Base-by-base conservation (phyloP, 495 filamentous ascomycete genomes). In the Parmelia sp. region DNA sequence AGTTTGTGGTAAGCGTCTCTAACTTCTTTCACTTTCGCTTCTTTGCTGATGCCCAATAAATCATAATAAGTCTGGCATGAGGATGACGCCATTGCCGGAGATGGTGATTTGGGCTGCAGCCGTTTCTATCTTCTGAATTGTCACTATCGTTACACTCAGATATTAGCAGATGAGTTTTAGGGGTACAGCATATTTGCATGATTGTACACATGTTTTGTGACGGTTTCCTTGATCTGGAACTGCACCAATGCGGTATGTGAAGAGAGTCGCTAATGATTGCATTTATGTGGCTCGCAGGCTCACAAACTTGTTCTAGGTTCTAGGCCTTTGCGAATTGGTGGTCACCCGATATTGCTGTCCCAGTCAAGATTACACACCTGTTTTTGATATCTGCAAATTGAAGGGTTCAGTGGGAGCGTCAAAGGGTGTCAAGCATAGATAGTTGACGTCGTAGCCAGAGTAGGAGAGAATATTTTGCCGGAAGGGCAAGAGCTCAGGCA, bases 1-100 rank as follows among this genome's bases (percentile, higher is more conserved):
- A 57, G 42, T 23, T 19, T 57, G 9, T 17, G 55, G 27, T 57
- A 63, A 3, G 61, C 51, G 15, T n/a, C 33, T 23, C 31, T 63
- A 3, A 63, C 29, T 3, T 55, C 61, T 7, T 37, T 23, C 17
- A 45, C 25, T 11, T 37, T 1, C 6, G 61, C 61, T 8, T 57
- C 9, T 47, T 57, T 23, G 53, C 19, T 44, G 21, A 63, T 27
- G 7, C 53, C 40, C 0, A 63, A 23, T n/a, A 57, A 9, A 1
- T 63, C 49, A 25, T 63, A 63, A 10, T 42, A 29, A 6, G 61
- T 57, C 6, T 25, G 23, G 19, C 19, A 8, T 29, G n/a, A 55
- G 29, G 21, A 55, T 55, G 29, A 55, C 17, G 51, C 51, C 51
- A 55, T 55, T 35, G 15, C 17, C 5, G n/a, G 29, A 21, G 3